Evolutionary conservation across 192 early-diverging fungal genomes (phyloP), one percentile per base, ranked within the genome.

Genomic region (Geranomyces variabilis): DNA sequence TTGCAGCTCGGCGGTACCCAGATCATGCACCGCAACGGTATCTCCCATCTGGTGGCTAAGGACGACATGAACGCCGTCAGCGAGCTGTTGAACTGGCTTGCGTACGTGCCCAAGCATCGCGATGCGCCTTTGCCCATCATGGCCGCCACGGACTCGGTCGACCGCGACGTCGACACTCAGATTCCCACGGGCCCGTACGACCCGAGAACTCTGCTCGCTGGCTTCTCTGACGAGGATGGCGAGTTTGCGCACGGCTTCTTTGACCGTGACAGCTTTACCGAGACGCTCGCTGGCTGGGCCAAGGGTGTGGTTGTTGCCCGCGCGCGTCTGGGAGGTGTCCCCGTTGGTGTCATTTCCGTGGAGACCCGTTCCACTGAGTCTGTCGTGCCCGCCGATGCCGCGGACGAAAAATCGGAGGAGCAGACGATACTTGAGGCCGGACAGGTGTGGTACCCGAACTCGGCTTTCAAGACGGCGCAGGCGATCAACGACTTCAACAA

Each of bases 1-100:
- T 73, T 99, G 79, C 97, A 99, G 80, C 85, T 99, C 28, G 97
- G 97, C 63, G 97, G 97, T 55, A 97, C 96, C 28, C 95, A 96
- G 81, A 97, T 99, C 81, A 99, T 99, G 97, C 93, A 92, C 87
- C 93, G 93, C 84, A 99, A 99, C 84, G 97, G 97, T 66, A 93
- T 99, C 6, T 97, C 97, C 15, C 96, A 99, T 73, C 81, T 98
- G 79, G 94, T 94, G 3, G 96, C 94, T 28, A 88, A 95, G 68
- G 96, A 99, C 80, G 95, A 98, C 75, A 91, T 97, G 70, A 86
- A 90, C 63, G 96, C 94, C 73, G 93, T 99, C 61, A 78, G 83
- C 67, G 91, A 97, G 85, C 94, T 97, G 70, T 76, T 96, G 57
- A 89, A 92, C 78, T 99, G 97, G 97, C 79, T 99, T 48, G 84